These are phyloP conservation scores for Eucalyptus dawsonii DNA, from an alignment of 345 rosid genomes.

Conservation along the genomic window DNA sequence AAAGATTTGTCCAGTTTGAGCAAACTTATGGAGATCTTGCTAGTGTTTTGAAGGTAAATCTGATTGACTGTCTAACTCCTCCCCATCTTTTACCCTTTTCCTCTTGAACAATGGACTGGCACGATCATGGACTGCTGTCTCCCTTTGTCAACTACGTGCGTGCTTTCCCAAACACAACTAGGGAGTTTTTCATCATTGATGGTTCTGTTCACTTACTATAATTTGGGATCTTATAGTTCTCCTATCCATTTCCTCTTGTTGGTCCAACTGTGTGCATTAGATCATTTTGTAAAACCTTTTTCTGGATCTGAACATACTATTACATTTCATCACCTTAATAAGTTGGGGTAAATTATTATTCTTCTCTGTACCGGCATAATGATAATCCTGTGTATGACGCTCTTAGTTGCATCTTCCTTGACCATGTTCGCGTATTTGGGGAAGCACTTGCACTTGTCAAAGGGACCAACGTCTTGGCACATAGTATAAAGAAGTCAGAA, in stretches of 20 bases:
- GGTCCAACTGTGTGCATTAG: neutral
- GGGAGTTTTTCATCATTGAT: neutral
- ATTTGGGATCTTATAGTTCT: neutral
- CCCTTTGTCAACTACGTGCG: neutral
- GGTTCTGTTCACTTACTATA: neutral
- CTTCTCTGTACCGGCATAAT: neutral
- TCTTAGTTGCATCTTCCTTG: neutral
- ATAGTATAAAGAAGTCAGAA: neutral
- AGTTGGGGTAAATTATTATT: neutral
- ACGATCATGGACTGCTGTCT: neutral
- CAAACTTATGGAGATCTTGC: constrained; percentile 91
- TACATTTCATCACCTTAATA: neutral
- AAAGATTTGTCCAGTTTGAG: constrained; percentile 71
- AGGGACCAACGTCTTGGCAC: neutral
- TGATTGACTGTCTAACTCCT: neutral
- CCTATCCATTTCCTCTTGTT: neutral
- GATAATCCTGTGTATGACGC: neutral
- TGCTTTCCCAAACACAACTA: neutral
- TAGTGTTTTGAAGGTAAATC: constrained; percentile 75
- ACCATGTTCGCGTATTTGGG: neutral
- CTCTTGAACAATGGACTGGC: neutral
- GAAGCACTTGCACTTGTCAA: neutral
- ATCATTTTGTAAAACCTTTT: neutral
- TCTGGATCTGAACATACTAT: neutral
- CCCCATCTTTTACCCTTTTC: neutral